phyloP scores from a whole-genome alignment of 2,329 filamentous ascomycete species.

The Aspergillus sp. region DNA sequence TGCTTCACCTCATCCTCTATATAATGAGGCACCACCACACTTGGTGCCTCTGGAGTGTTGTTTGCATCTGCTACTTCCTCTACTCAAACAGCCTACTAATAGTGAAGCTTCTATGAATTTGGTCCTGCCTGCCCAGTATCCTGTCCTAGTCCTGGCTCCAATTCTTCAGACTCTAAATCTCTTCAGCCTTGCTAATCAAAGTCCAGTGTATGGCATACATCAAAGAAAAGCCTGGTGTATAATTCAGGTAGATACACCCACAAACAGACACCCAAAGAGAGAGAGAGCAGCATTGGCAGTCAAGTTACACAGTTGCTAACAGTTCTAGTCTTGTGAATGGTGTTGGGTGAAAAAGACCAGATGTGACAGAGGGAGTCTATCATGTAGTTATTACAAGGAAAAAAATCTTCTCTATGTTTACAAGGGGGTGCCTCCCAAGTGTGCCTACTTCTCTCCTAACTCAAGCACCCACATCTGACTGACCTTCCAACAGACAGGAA shows the following conservation, averaged over 20 bases:
- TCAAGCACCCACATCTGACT: no score
- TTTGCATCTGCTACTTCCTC: conserved; percentile 24
- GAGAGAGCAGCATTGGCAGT: no score
- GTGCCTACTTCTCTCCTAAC: no score
- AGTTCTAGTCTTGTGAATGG: conserved; percentile 75
- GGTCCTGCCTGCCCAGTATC: conserved; percentile 23
- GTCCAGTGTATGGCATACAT: conserved; percentile 24
- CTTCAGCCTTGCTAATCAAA: conserved; percentile 24
- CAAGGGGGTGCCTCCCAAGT: conserved; percentile 88
- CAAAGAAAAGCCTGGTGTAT: conserved; percentile 34
- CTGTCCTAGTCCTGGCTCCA: conserved; percentile 13
- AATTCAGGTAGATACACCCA: conserved; percentile 36
- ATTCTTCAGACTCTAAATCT: conserved; percentile 21
- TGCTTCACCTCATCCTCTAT: conserved; percentile 20
- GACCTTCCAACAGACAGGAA: conserved; percentile 27
- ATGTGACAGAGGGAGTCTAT: no score
- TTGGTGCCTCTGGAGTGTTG: conserved; percentile 27
- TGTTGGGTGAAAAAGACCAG: conserved; percentile 81
- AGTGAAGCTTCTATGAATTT: conserved; percentile 25
- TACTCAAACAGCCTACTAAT: conserved; percentile 22
- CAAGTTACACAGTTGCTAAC: background rate
- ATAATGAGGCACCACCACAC: conserved; percentile 24
- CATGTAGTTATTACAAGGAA: conserved; percentile 78
- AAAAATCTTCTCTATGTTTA: conserved; percentile 79
- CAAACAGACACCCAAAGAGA: no score